phyloP scores from a whole-genome alignment of 768 basidiomycete genomes.

The Pholiota conissans region DNA sequence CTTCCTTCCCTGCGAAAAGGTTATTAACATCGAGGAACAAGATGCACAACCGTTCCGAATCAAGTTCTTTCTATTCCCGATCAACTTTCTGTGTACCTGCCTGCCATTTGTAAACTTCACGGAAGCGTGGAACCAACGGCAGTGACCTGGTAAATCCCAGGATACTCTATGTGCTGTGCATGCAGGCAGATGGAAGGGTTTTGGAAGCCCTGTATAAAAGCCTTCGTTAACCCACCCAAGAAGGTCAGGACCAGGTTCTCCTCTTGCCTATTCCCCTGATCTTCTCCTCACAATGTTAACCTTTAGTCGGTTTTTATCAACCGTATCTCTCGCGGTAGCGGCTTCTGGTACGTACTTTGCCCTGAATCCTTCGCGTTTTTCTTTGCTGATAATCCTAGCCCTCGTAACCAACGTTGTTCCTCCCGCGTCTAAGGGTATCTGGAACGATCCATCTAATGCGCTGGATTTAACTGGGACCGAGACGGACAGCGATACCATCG shows the following conservation, averaged over 20 bases:
- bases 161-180: conserved; percentile 15
- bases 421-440: conserved; percentile 25
- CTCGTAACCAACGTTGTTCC: conserved; percentile 14
- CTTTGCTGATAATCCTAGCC: background rate
- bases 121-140: conserved; percentile 20
- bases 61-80: conserved; percentile 21
- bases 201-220: conserved; percentile 20
- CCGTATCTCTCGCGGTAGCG: conserved; percentile 5
- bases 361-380: background rate
- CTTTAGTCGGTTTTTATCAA: conserved; percentile 8
- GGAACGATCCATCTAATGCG: conserved; percentile 20
- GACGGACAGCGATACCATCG: conserved; percentile 36
- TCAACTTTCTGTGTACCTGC: conserved; percentile 24
- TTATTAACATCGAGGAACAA: conserved; percentile 20
- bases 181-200: conserved; percentile 9
- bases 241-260: conserved; percentile 16
- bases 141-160: conserved; percentile 21
- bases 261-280: conserved; percentile 9
- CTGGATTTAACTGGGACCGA: conserved; percentile 22
- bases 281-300: conserved; percentile 11
- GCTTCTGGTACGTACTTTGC: background rate
- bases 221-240: conserved; percentile 8
- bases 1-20: conserved; percentile 12
- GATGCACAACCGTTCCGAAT: conserved; percentile 13
- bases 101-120: conserved; percentile 23